Conservation (phyloP, 768 basidiomycete genomes). For the Hydnomerulius pinastri region DNA sequence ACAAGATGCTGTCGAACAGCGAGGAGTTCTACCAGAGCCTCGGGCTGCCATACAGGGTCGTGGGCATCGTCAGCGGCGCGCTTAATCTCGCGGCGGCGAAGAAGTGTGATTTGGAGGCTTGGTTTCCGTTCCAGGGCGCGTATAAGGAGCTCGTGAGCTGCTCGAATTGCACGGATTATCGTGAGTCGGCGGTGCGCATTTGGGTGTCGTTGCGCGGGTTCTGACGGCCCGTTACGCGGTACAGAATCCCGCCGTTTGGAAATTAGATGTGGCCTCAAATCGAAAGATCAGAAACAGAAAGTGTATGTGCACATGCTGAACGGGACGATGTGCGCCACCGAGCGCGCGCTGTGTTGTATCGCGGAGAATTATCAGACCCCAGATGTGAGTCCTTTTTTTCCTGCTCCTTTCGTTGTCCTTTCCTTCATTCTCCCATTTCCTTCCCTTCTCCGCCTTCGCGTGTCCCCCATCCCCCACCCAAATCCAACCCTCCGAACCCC, state of each 20-base stretch:
- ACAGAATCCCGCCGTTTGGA: constrained; percentile 92
- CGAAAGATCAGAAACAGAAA: constrained; percentile 87
- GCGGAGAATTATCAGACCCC: constrained; percentile 99
- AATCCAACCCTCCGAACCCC: not conserved
- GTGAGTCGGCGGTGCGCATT: constrained; percentile 51
- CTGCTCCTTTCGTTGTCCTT: too few species aligned
- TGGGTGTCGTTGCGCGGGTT: not conserved
- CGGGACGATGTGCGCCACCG: constrained; percentile 95
- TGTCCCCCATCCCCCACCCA: constrained; percentile 1
- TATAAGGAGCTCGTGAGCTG: constrained; percentile 98
- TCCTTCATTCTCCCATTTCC: too few species aligned
- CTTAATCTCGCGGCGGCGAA: constrained; percentile 96
- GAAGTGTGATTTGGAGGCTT: constrained; percentile 97
- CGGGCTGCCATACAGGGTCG: constrained; percentile 87
- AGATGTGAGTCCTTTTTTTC: constrained; percentile 55
- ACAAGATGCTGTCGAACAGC: constrained; percentile 85
- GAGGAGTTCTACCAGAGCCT: constrained; percentile 98
- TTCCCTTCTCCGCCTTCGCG: too few species aligned
- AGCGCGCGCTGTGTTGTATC: constrained; percentile 93
- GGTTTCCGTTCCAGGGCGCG: constrained; percentile 96
- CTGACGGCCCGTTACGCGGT: too few species aligned
- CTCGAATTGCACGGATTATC: constrained; percentile 99
- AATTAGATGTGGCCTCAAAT: constrained; percentile 89
- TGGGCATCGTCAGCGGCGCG: constrained; percentile 94
- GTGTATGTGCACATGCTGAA: constrained; percentile 99